Evolutionary conservation across 306 rosid species (phyloP).

Genomic region (Canavalia gladiata): DNA sequence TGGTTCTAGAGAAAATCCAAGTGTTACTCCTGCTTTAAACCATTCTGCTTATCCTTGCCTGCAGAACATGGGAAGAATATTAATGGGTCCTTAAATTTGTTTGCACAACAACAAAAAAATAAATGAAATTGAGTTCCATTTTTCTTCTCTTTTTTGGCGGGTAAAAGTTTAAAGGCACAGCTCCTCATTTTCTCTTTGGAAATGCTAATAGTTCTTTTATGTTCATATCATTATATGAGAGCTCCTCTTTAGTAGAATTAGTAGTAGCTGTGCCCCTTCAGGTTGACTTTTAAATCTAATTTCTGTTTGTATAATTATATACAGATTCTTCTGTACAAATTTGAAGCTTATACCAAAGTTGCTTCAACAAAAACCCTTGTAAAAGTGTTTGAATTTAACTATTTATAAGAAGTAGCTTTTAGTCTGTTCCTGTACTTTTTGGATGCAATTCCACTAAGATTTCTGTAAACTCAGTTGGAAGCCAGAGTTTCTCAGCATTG

Average conservation of each 20-base stretch:
- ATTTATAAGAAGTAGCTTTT: slow-evolving; percentile 49
- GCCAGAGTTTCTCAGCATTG: not conserved
- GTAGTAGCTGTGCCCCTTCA: slow-evolving; percentile 53
- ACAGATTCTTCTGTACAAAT: slow-evolving; percentile 74
- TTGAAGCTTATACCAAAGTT: slow-evolving; percentile 63
- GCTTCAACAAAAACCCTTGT: slow-evolving; percentile 62
- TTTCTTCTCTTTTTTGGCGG: slow-evolving; percentile 53
- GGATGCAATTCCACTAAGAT: slow-evolving; percentile 8
- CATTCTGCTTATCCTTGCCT: slow-evolving; percentile 79
- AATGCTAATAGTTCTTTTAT: slow-evolving; percentile 48
- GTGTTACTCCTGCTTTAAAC: slow-evolving; percentile 65
- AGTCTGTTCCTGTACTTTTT: slow-evolving; percentile 31
- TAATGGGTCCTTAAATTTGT: slow-evolving; percentile 82
- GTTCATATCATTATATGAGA: slow-evolving; percentile 50
- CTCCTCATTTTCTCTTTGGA: slow-evolving; percentile 43
- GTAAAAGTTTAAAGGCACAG: slow-evolving; percentile 51
- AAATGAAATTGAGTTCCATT: slow-evolving; percentile 46
- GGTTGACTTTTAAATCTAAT: slow-evolving; percentile 58
- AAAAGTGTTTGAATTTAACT: slow-evolving; percentile 56
- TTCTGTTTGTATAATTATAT: slow-evolving; percentile 64
- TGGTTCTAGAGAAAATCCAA: slow-evolving; percentile 79
- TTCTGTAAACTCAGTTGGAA: slow-evolving; percentile 22
- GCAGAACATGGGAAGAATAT: slow-evolving; percentile 80
- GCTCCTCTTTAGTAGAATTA: slow-evolving; percentile 51
- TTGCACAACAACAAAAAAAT: slow-evolving; percentile 9